A percentile compares a stretch with the other conserved stretches of the same genome.
These are phyloP conservation scores for Sporodiniella umbellata DNA, from an alignment of 371 early-diverging fungal genomes.

Conservation along the genomic window DNA sequence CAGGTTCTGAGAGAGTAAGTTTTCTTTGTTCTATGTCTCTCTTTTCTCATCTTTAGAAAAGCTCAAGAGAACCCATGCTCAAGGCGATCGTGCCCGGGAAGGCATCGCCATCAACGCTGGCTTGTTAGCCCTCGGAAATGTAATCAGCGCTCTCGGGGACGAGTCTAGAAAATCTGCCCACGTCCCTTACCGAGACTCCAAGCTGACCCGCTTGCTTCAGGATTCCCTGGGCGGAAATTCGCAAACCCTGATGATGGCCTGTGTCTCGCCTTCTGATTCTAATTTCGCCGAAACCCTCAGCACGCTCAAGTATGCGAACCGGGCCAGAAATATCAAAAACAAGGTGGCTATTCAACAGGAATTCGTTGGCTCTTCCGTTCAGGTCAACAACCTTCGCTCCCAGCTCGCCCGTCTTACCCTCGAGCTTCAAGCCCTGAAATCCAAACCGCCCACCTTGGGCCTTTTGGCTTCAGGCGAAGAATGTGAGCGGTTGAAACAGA, in stretches of 20 bases:
- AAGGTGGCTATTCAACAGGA: constrained; percentile 51
- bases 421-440: constrained; percentile 52
- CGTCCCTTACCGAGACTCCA: constrained; percentile 95
- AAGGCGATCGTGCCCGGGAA: constrained; percentile 94
- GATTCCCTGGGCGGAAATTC: constrained; percentile 93
- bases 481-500: constrained; percentile 45
- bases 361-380: constrained; percentile 47
- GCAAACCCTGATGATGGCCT: constrained; percentile 89
- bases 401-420: constrained; percentile 63
- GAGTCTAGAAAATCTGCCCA: constrained; percentile 62
- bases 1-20: constrained; percentile 67
- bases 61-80: constrained; percentile 50
- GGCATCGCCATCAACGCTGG: constrained; percentile 98
- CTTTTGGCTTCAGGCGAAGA: constrained; percentile 36
- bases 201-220: constrained; percentile 88
- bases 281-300: constrained; percentile 87
- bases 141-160: constrained; percentile 95
- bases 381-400: constrained; percentile 65
- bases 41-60: too few species aligned
- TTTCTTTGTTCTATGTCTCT: too few species aligned
- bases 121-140: constrained; percentile 96
- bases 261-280: constrained; percentile 76
- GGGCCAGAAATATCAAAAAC: constrained; percentile 85
- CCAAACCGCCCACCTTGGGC: constrained; percentile 2
- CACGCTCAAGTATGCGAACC: constrained; percentile 88